Percentiles rank a stretch among this genome's conserved stretches.
Evolutionary conservation across 2,329 filamentous ascomycete genomes (phyloP).

Genomic region (Fusarium pseudocircinatum): DNA sequence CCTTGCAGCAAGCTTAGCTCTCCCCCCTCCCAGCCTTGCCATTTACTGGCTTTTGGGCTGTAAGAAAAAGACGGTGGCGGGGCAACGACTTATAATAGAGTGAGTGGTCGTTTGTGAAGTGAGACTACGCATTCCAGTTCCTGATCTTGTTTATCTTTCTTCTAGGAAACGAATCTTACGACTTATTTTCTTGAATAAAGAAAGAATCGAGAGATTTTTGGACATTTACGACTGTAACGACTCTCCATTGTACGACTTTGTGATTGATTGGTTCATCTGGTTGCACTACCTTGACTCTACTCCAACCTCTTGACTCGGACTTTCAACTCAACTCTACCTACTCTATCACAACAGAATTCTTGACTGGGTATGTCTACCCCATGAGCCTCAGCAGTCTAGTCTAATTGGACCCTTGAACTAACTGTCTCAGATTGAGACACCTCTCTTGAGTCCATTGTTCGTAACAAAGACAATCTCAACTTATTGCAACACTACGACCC

Average conservation of each 20-base stretch:
- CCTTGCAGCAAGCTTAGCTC: slow-evolving; percentile 24
- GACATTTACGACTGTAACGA: slow-evolving; percentile 11
- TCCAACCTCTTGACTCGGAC: neutral
- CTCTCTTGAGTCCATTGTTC: neutral
- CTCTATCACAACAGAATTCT: neutral
- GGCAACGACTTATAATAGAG: slow-evolving; percentile 57
- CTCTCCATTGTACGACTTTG: neutral
- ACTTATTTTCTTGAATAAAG: neutral
- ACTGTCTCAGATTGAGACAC: slow-evolving; percentile 16
- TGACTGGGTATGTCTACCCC: slow-evolving; percentile 1
- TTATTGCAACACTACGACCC: neutral
- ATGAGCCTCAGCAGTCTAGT: neutral
- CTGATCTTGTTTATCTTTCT: slow-evolving; percentile 7
- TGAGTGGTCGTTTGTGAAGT: slow-evolving; percentile 9
- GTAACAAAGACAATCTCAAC: neutral
- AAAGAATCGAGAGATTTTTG: neutral
- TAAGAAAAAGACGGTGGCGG: slow-evolving; percentile 56
- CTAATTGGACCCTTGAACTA: neutral
- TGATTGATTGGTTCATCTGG: slow-evolving; percentile 14
- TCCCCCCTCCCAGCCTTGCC: slow-evolving; percentile 50
- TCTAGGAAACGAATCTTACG: neutral
- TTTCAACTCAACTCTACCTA: neutral
- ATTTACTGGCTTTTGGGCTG: slow-evolving; percentile 42
- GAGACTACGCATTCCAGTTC: slow-evolving; percentile 26
- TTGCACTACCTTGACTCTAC: slow-evolving; percentile 9